phyloP scores from a whole-genome alignment of 2,329 filamentous ascomycete species.

The Colletotrichum sansevieriae region DNA sequence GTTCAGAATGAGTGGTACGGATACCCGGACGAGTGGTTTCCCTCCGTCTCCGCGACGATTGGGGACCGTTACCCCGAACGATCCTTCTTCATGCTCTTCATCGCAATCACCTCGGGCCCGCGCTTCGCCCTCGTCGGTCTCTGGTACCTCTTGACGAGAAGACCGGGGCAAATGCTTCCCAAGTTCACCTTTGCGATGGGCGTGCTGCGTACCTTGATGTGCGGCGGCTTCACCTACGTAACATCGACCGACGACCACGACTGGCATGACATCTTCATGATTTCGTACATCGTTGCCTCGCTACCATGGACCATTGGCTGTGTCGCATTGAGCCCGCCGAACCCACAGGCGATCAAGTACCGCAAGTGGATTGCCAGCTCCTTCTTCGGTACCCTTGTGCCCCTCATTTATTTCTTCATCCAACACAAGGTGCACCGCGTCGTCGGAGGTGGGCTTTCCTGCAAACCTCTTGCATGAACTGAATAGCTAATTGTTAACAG shows the following conservation, averaged over 20 bases:
- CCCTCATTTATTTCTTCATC: slow-evolving; percentile 96
- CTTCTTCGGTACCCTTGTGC: slow-evolving; percentile 93
- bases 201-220: slow-evolving; percentile 89
- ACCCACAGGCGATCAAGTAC: slow-evolving; percentile 86
- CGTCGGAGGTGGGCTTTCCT: slow-evolving; percentile 79
- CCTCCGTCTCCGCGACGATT: slow-evolving; percentile 95
- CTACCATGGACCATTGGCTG: slow-evolving; percentile 96
- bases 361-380: slow-evolving; percentile 84
- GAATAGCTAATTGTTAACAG: slow-evolving; percentile 60
- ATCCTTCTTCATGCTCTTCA: slow-evolving; percentile 97
- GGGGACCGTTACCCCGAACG: slow-evolving; percentile 97
- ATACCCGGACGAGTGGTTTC: slow-evolving; percentile 96
- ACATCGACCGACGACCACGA: slow-evolving; percentile 98
- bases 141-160: slow-evolving; percentile 90
- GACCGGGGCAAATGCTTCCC: slow-evolving; percentile 80
- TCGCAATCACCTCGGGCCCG: slow-evolving; percentile 94
- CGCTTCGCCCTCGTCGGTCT: slow-evolving; percentile 91
- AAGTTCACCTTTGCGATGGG: slow-evolving; percentile 86
- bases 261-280: slow-evolving; percentile 99
- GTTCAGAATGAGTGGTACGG: slow-evolving; percentile 97
- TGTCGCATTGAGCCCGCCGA: slow-evolving; percentile 87
- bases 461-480: not conserved
- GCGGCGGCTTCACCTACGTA: slow-evolving; percentile 98
- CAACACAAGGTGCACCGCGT: slow-evolving; percentile 98
- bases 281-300: slow-evolving; percentile 94